Conservation (phyloP, 2,329 filamentous ascomycete genomes). For the Stemphylium vesicarium region DNA sequence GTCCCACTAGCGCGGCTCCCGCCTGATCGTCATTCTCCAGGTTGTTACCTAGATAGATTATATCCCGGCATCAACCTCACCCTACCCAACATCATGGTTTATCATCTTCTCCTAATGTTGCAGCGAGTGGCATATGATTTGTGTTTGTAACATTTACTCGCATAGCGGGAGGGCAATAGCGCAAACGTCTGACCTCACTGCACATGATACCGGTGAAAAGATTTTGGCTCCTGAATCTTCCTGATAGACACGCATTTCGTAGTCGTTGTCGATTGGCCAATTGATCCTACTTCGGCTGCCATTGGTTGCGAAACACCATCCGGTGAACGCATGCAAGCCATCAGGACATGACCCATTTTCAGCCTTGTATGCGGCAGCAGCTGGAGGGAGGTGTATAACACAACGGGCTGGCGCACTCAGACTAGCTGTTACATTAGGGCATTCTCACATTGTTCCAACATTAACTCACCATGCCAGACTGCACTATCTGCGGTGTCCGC, state of each 20-base stretch:
- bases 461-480: conserved; percentile 21
- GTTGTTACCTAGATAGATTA: too few species aligned
- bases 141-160: background rate
- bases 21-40: background rate
- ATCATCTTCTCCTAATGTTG: too few species aligned
- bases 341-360: conserved; percentile 16
- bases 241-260: background rate
- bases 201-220: background rate
- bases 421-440: background rate
- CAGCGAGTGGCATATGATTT: too few species aligned
- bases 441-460: background rate
- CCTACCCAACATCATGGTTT: background rate
- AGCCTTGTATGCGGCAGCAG: conserved; percentile 14
- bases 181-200: background rate
- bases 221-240: background rate
- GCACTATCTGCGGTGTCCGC: conserved; percentile 7
- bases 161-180: too few species aligned
- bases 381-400: background rate
- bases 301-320: conserved; percentile 7
- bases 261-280: background rate
- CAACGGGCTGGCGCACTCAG: background rate
- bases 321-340: conserved; percentile 23
- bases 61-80: too few species aligned
- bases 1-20: conserved; percentile 9
- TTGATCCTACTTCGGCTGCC: background rate